Evolutionary conservation across 2,329 filamentous ascomycete genomes (phyloP), one percentile per base, ranked within the genome.

Genomic region (Aspergillus udagawae): DNA sequence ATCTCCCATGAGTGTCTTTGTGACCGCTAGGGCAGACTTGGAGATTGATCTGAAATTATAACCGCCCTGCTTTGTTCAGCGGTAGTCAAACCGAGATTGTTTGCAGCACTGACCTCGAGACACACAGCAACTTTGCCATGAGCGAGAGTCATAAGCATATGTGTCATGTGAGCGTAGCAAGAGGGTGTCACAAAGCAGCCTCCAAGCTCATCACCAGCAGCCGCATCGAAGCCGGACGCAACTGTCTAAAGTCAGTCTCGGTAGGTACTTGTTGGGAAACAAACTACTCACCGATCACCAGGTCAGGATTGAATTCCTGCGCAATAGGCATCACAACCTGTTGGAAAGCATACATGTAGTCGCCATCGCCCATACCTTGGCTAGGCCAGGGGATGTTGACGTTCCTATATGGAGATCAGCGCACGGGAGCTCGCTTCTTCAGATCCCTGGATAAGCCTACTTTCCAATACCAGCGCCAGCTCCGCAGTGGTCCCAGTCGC

Each of bases 121-220:
- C 92, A 97, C 8, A 97, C 93, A 2, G 91, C 90, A 14, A 99
- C 83, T 70, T 92, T 96, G 28, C 94, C 94, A 48, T 87, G 83
- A 0, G 94, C 93, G 21, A 99, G 81, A 2, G 91, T 92, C 92
- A 97, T 97, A 50, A 99, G 84, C 93, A 97, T 97, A 70, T 97
- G 92, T 17, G 94, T 97, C 94, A 99, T 97, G 70, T 99, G 93
- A 14, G 92, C 91, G 71, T 97, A 99, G 70, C 94, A 96, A 4
- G 86, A 78, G 0, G 94, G 94, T 1, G 92, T 89, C 4, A 99
- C 94, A 68, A 91, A 93, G 72, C 94, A 99, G 32, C 90, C 91
- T 52, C 94, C 94, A 1, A 99, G 83, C 69, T 94, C 88, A 73
- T 99, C 94, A 12, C 94, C 94, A 62, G 90, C 90, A 0, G 94